Percentiles rank a stretch among this genome's conserved stretches.
phyloP scores from a whole-genome alignment of 2,329 filamentous ascomycete species.

The Anthostomella pinea region DNA sequence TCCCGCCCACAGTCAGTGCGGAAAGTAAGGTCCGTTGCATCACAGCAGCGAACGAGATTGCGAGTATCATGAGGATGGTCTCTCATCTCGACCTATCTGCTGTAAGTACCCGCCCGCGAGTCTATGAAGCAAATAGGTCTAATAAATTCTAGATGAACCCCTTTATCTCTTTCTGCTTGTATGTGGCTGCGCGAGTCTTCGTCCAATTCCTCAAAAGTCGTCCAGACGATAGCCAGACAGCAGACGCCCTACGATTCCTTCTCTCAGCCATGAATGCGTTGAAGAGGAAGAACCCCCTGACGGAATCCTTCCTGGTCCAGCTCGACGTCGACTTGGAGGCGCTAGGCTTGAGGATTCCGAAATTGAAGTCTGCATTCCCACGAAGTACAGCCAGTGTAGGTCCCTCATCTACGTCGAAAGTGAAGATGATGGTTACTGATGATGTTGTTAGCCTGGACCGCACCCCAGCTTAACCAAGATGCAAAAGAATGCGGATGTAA shows the following conservation, averaged over 20 bases:
- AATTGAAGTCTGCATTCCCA: conserved; percentile 53
- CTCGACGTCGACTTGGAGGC: conserved; percentile 87
- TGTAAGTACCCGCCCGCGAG: conserved; percentile 50
- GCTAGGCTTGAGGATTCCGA: conserved; percentile 60
- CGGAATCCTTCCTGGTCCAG: conserved; percentile 91
- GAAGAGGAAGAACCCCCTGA: conserved; percentile 83
- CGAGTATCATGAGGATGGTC: conserved; percentile 92
- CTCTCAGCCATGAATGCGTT: conserved; percentile 86
- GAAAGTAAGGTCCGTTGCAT: conserved; percentile 94
- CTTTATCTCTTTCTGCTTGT: conserved; percentile 92
- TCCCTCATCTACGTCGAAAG: conserved; percentile 14
- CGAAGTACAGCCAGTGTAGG: conserved; percentile 51
- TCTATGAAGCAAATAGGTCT: conserved; percentile 14
- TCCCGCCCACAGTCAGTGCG: conserved; percentile 72
- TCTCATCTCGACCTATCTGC: conserved; percentile 82
- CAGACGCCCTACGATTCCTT: conserved; percentile 83
- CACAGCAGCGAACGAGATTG: conserved; percentile 88
- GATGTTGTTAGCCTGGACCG: conserved; percentile 26
- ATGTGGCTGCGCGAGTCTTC: conserved; percentile 92
- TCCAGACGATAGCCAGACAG: conserved; percentile 77
- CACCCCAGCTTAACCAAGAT: conserved; percentile 14
- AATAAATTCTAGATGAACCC: conserved; percentile 72
- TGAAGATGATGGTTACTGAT: conserved; percentile 18
- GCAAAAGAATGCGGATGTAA: conserved; percentile 7
- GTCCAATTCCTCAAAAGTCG: conserved; percentile 93